Evolutionary conservation across 148 eudicot genomes (phyloP).

Genomic region (Nepenthes gracilis): DNA sequence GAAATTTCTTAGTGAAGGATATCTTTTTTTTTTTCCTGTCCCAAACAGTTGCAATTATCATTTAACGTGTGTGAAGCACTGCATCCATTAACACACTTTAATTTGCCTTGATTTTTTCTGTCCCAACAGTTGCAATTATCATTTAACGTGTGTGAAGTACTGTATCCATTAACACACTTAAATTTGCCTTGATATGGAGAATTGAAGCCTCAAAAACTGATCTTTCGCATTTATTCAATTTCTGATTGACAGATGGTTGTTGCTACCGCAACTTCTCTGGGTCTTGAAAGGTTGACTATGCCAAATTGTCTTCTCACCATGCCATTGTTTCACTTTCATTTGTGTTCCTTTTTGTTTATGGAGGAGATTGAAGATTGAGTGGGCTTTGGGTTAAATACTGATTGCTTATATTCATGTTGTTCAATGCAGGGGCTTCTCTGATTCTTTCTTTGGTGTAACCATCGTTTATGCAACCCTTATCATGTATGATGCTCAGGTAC

Average conservation of each 20-base stretch:
- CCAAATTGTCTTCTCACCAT: not conserved
- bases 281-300: slow-evolving; percentile 52
- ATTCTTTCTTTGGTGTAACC: slow-evolving; percentile 74
- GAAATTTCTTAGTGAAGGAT: too few relatives aligned
- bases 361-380: not conserved
- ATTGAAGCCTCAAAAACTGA: slow-evolving; percentile 4
- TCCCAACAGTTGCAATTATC: not conserved
- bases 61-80: not conserved
- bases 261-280: slow-evolving; percentile 70
- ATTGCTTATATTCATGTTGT: not conserved
- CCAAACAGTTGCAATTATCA: not conserved
- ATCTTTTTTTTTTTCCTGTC: too few relatives aligned
- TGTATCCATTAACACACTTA: not conserved
- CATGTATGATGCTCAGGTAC: slow-evolving; percentile 97
- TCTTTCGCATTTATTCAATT: slow-evolving; percentile 12
- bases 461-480: slow-evolving; percentile 73
- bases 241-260: slow-evolving; percentile 53
- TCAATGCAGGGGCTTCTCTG: slow-evolving; percentile 77
- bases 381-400: not conserved
- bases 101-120: not conserved
- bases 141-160: not conserved
- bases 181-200: not conserved
- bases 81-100: not conserved
- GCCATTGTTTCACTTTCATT: not conserved
- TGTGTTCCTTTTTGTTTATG: not conserved